Conservation (phyloP, 129 eudicot genomes). For the Tanacetum coccineum region DNA sequence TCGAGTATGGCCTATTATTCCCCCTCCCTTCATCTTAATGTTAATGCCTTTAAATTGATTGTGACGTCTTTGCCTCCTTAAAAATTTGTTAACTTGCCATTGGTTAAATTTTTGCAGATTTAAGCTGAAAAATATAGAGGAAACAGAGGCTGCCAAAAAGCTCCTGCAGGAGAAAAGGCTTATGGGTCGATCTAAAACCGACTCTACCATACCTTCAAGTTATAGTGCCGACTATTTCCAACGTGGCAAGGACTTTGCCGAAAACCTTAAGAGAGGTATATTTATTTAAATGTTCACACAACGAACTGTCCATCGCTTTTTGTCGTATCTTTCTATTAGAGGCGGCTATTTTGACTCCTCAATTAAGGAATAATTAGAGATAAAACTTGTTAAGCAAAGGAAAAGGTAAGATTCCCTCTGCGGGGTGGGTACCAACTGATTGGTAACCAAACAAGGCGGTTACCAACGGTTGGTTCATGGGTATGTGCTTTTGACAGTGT, state of each 20-base stretch:
- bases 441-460: no score
- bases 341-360: neutral
- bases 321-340: neutral
- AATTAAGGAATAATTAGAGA: no score
- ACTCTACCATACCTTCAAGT: conserved; percentile 75
- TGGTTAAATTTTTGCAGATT: conserved; percentile 45
- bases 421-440: no score
- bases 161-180: conserved; percentile 92
- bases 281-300: conserved; percentile 15
- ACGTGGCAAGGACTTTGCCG: conserved; percentile 94
- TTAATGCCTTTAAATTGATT: neutral
- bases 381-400: neutral
- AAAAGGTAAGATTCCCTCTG: no score
- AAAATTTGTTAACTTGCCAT: neutral
- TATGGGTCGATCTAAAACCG: conserved; percentile 66
- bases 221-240: conserved; percentile 92
- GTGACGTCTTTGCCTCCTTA: neutral
- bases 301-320: neutral
- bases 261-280: conserved; percentile 82
- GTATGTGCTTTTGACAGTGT: no score
- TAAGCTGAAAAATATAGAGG: conserved; percentile 92
- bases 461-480: no score
- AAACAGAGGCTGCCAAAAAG: conserved; percentile 98
- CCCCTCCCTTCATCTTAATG: neutral
- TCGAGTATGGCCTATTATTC: conserved; percentile 56